phyloP scores from a whole-genome alignment of 345 rosid genomes.

The Clarkia xantiana region DNA sequence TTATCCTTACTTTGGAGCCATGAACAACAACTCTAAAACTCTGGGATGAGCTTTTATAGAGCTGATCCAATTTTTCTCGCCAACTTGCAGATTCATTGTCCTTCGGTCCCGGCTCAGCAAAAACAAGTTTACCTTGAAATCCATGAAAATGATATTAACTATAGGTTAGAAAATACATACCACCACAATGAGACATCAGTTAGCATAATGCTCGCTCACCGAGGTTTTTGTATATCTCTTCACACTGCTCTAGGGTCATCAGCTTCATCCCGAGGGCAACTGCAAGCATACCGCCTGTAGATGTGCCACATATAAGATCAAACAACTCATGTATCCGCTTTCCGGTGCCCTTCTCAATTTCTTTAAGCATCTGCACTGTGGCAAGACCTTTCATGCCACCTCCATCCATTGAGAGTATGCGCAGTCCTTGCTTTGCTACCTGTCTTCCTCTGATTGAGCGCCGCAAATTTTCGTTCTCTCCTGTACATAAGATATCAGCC shows the following conservation, averaged over 20 bases:
- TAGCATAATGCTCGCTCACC: constrained; percentile 26
- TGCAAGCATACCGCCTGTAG: constrained; percentile 99
- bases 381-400: constrained; percentile 99
- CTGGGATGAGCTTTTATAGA: constrained; percentile 96
- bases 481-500: constrained; percentile 24
- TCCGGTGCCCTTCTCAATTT: constrained; percentile 93
- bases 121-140: constrained; percentile 85
- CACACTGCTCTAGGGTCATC: constrained; percentile 77
- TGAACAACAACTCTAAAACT: constrained; percentile 98
- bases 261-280: constrained; percentile 88
- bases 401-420: constrained; percentile 98
- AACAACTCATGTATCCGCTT: constrained; percentile 92
- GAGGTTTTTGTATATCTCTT: constrained; percentile 95
- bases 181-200: no score
- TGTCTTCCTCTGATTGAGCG: constrained; percentile 87
- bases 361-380: constrained; percentile 92
- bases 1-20: constrained; percentile 76
- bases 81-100: constrained; percentile 97
- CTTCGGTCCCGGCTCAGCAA: constrained; percentile 87
- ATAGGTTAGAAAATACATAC: neutral
- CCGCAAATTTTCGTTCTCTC: constrained; percentile 87
- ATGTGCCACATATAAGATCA: constrained; percentile 95
- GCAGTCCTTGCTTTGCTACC: constrained; percentile 81
- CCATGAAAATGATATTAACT: neutral
- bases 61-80: constrained; percentile 96